These are phyloP conservation scores for Podospora conica DNA, from an alignment of 495 filamentous ascomycete genomes.

Conservation along the genomic window DNA sequence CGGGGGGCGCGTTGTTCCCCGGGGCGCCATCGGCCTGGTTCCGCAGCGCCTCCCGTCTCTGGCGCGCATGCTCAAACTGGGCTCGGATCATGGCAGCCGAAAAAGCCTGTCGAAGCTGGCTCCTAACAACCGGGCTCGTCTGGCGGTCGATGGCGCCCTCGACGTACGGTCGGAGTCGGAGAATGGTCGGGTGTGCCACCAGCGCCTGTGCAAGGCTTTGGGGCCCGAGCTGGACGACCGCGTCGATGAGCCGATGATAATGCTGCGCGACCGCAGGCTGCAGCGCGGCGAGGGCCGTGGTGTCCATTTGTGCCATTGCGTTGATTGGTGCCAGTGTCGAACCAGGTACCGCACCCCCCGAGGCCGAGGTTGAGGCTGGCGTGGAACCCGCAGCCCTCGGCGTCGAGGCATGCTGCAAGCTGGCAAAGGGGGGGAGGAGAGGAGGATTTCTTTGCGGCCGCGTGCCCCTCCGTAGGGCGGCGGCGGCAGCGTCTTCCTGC, in stretches of 20 bases:
- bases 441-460: constrained; percentile 8
- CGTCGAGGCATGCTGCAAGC: no score
- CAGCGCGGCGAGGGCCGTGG: not conserved
- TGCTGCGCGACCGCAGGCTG: constrained; percentile 15
- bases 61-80: constrained; percentile 37
- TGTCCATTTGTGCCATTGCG: not conserved
- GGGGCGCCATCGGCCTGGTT: constrained; percentile 14
- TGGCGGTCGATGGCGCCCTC: constrained; percentile 39
- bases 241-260: constrained; percentile 38
- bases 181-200: constrained; percentile 37
- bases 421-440: not conserved
- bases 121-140: constrained; percentile 32
- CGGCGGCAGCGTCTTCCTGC: constrained; percentile 54
- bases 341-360: not conserved
- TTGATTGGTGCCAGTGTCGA: not conserved
- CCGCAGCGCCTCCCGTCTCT: constrained; percentile 22
- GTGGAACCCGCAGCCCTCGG: not conserved
- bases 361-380: not conserved
- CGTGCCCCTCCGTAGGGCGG: constrained; percentile 25
- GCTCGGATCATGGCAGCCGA: constrained; percentile 34
- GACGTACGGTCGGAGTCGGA: constrained; percentile 34
- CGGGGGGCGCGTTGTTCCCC: not conserved
- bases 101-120: constrained; percentile 39
- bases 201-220: constrained; percentile 39
- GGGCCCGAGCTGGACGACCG: constrained; percentile 37